Evolutionary conservation across 2,329 filamentous ascomycete genomes (phyloP).

Genomic region (Sordariomycetes sp.): DNA sequence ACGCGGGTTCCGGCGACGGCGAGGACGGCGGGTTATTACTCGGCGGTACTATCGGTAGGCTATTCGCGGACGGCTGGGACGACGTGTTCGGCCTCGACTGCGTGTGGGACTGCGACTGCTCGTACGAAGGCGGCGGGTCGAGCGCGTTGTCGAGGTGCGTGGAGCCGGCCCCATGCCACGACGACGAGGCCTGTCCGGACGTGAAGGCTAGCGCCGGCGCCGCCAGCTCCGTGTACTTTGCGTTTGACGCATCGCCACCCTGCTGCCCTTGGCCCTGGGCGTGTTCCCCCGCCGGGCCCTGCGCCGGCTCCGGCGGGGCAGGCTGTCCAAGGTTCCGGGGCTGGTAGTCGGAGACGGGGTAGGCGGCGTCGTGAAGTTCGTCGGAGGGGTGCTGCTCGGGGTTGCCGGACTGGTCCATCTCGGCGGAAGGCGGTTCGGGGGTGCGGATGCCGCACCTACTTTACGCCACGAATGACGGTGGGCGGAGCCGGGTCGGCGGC

Average conservation of each 20-base stretch:
- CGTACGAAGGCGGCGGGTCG: conserved; percentile 3
- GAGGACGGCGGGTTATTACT: not conserved
- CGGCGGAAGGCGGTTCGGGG: not conserved
- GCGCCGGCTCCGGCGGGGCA: not conserved
- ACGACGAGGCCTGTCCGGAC: conserved; percentile 3
- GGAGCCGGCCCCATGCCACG: conserved; percentile 1
- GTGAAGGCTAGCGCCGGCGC: conserved; percentile 2
- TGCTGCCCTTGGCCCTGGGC: too few relatives aligned
- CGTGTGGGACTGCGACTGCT: conserved; percentile 1
- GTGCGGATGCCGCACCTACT: not conserved
- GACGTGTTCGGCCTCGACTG: conserved; percentile 1
- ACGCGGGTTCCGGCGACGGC: not conserved
- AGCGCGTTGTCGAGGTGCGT: conserved; percentile 3
- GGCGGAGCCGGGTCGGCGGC: not conserved
- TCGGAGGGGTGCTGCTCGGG: conserved; percentile 7
- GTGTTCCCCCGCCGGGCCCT: too few relatives aligned
- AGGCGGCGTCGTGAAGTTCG: conserved; percentile 7
- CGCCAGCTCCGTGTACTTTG: conserved; percentile 2
- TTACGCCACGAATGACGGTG: not conserved
- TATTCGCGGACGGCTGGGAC: not conserved
- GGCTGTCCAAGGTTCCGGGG: not conserved
- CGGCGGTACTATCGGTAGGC: not conserved
- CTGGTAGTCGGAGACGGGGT: conserved; percentile 7
- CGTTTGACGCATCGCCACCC: not conserved
- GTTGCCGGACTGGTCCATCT: conserved; percentile 3